Conservation (phyloP, 2,329 filamentous ascomycete species). For the Lasiodiplodia gonubiensis region DNA sequence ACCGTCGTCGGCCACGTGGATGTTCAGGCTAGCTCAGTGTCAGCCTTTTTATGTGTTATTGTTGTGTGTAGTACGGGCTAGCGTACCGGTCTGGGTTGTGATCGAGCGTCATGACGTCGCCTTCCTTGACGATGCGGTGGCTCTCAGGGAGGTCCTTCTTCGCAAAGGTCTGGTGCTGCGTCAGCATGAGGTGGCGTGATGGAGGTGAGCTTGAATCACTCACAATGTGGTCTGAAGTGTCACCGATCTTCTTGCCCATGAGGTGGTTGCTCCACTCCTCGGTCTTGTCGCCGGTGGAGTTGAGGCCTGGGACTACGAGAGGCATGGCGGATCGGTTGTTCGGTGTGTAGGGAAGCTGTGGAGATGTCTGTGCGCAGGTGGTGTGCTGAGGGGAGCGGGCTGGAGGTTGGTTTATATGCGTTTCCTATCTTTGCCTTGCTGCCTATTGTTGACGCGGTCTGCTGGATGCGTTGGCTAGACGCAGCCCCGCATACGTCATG, state of each 20-base stretch:
- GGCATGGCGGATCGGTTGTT: constrained; percentile 46
- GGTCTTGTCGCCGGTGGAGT: constrained; percentile 45
- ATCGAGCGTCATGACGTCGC: constrained; percentile 55
- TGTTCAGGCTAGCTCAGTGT: constrained; percentile 45
- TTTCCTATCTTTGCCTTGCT: neutral
- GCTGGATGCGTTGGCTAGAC: constrained; percentile 14
- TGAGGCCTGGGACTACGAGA: constrained; percentile 57
- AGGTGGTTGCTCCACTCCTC: constrained; percentile 56
- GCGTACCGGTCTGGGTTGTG: constrained; percentile 52
- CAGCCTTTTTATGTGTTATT: neutral
- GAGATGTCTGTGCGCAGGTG: constrained; percentile 4
- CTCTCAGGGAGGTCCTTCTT: constrained; percentile 55
- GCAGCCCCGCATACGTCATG: constrained; percentile 22
- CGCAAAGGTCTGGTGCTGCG: constrained; percentile 53
- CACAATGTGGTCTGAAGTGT: constrained; percentile 53
- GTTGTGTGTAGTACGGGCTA: neutral
- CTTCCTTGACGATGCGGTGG: constrained; percentile 55
- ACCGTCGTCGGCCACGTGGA: constrained; percentile 56
- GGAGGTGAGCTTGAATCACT: constrained; percentile 26
- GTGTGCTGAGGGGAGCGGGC: neutral
- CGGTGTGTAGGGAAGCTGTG: neutral
- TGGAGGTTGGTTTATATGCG: neutral
- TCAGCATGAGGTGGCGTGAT: neutral
- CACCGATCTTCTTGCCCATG: constrained; percentile 59
- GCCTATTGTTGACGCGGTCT: neutral